A percentile compares a stretch with the other conserved stretches of the same genome.
Conservation (phyloP, 331 rosid genomes). For the Cydonia oblonga region DNA sequence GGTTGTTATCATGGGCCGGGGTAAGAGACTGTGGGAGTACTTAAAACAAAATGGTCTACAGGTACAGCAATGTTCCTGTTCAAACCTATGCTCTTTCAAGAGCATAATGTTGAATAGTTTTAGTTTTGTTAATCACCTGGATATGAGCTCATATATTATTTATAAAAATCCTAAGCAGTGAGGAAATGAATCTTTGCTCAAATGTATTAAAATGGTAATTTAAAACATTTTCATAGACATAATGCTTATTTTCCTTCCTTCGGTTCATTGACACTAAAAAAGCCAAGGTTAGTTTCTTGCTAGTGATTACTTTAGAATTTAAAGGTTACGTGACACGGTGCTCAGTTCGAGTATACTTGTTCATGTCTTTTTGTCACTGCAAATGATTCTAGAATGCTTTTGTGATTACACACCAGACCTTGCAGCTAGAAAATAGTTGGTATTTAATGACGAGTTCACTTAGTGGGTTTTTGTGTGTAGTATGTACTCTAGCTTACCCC, state of each 20-base stretch:
- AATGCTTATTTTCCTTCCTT: background rate
- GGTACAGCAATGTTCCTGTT: slow-evolving; percentile 31
- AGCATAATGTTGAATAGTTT: background rate
- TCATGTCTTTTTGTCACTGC: background rate
- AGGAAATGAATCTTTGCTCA: background rate
- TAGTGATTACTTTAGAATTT: background rate
- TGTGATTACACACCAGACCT: background rate
- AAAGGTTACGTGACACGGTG: background rate
- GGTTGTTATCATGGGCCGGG: slow-evolving; percentile 33
- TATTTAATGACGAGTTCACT: too few relatives aligned
- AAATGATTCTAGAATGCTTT: background rate
- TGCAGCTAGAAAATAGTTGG: background rate
- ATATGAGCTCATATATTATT: background rate
- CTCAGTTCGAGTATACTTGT: background rate
- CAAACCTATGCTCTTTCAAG: background rate
- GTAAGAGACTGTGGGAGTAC: slow-evolving; percentile 52
- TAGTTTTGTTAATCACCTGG: background rate
- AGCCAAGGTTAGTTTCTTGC: too few relatives aligned
- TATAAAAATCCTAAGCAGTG: background rate
- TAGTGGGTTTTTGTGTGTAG: too few relatives aligned
- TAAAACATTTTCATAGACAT: background rate
- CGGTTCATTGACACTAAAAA: background rate
- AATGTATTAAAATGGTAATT: background rate
- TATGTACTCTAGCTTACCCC: too few relatives aligned
- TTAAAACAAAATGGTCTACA: slow-evolving; percentile 50